Evolutionary conservation across 306 rosid species (phyloP).

Genomic region (Corylus americana): DNA sequence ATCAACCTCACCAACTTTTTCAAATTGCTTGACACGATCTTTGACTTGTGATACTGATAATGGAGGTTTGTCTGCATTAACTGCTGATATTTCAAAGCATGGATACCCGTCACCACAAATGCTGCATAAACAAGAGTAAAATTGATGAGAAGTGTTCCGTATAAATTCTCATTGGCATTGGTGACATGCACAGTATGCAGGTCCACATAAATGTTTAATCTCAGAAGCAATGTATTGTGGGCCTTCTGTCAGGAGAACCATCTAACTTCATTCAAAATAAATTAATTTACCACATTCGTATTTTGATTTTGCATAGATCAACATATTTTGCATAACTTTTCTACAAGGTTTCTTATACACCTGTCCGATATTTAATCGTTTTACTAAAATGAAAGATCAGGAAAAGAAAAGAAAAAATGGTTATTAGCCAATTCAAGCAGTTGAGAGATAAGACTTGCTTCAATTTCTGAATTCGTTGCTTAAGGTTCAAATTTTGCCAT

Average conservation of each 20-base stretch:
- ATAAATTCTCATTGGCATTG: not conserved
- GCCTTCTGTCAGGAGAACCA: not conserved
- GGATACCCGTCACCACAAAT: constrained; percentile 72
- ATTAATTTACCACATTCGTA: not conserved
- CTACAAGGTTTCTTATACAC: not conserved
- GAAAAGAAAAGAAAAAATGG: not conserved
- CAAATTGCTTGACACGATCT: constrained; percentile 84
- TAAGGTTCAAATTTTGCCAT: not conserved
- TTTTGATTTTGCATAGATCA: constrained; percentile 4
- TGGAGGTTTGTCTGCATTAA: constrained; percentile 96
- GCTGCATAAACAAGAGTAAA: constrained; percentile 52
- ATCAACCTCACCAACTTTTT: constrained; percentile 68
- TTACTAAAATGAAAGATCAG: not conserved
- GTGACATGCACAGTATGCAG: not conserved
- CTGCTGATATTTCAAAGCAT: constrained; percentile 90
- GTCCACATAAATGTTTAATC: not conserved
- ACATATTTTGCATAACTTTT: not conserved
- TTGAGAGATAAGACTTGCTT: not conserved
- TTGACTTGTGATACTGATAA: constrained; percentile 63
- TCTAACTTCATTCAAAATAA: not conserved
- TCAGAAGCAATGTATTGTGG: not conserved
- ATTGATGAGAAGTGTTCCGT: constrained; percentile 20
- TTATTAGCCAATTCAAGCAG: not conserved
- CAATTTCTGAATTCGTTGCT: not conserved
- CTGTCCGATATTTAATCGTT: not conserved